These are phyloP conservation scores for Thinopyrum elongatum DNA, from an alignment of 176 grass and related monocot genomes.

Conservation along the genomic window DNA sequence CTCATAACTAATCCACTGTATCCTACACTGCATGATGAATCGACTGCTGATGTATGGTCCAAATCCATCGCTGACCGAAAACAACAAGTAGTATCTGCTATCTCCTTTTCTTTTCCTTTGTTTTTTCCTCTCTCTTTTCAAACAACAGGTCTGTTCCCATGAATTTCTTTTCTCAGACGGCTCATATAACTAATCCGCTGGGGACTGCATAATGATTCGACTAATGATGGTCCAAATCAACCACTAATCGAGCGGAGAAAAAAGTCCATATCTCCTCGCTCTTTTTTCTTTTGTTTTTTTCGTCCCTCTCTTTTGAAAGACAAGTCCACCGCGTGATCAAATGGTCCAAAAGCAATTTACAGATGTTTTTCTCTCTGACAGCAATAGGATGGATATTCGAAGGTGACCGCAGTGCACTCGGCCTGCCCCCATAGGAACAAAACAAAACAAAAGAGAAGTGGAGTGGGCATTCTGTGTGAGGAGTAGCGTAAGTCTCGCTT, in stretches of 20 bases:
- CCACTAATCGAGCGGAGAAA: not conserved
- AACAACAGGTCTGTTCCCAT: not conserved
- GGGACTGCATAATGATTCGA: no score
- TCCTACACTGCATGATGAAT: no score
- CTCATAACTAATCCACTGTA: no score
- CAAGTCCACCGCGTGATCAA: not conserved
- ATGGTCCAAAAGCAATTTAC: not conserved
- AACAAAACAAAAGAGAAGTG: not conserved
- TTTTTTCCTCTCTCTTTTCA: not conserved
- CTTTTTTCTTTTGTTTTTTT: not conserved
- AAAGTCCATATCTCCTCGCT: not conserved
- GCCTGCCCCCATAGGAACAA: not conserved
- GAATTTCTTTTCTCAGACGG: no score
- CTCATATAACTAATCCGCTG: not conserved
- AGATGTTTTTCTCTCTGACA: not conserved
- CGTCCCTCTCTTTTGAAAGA: not conserved
- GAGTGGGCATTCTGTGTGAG: no score
- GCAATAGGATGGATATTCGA: no score
- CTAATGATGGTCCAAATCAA: not conserved
- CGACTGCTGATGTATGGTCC: no score
- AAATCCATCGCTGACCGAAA: no score
- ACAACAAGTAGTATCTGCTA: no score
- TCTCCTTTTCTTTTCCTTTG: no score
- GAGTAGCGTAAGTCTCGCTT: slow-evolving; percentile 5
- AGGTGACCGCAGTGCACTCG: not conserved